Conservation (phyloP, 176 grass and related monocot species). For the Carex parvula region DNA sequence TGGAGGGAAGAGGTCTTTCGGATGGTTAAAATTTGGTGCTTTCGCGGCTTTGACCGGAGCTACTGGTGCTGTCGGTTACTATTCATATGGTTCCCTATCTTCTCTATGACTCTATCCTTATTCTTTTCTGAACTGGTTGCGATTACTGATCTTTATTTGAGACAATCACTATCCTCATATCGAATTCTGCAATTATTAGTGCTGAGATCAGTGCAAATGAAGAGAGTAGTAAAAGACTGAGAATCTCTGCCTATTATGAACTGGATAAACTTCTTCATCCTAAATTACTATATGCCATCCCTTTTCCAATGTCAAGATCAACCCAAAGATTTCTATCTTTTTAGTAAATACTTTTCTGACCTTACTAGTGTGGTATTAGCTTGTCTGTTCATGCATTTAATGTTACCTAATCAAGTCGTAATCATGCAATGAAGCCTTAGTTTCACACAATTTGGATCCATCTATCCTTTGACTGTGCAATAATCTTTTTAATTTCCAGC, state of each 20-base stretch:
- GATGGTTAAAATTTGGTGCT: slow-evolving; percentile 50
- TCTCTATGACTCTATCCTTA: neutral
- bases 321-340: neutral
- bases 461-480: neutral
- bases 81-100: slow-evolving; percentile 45
- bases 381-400: neutral
- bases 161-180: neutral
- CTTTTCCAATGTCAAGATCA: neutral
- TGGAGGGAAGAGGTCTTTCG: slow-evolving; percentile 36
- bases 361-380: neutral
- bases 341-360: neutral
- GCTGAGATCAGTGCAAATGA: neutral
- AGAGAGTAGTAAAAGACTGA: neutral
- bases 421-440: neutral
- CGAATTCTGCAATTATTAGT: neutral
- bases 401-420: neutral
- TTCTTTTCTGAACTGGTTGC: neutral
- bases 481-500: slow-evolving; percentile 32
- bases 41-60: slow-evolving; percentile 50
- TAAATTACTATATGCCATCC: neutral
- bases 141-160: neutral
- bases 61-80: slow-evolving; percentile 47
- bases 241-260: neutral
- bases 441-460: neutral
- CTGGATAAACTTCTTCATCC: neutral